Evolutionary conservation across 2,329 filamentous ascomycete species (phyloP).

Genomic region (Elsinoe ampelina): DNA sequence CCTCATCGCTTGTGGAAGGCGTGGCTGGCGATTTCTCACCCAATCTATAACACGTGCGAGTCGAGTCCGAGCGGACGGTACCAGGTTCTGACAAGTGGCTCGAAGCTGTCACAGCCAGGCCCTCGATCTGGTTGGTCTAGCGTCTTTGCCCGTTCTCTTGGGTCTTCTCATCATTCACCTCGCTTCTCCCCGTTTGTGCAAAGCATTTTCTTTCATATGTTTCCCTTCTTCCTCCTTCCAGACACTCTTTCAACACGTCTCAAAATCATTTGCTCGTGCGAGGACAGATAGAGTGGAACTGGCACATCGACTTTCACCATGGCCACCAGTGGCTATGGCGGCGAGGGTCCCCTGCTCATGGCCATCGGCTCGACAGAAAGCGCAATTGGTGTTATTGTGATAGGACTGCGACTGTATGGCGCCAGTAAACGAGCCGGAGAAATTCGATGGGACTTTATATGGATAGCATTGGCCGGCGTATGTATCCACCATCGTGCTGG

Average conservation of each 20-base stretch:
- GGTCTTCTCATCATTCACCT: background rate
- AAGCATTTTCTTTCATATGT: background rate
- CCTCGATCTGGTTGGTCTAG: background rate
- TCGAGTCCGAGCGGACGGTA: constrained; percentile 5
- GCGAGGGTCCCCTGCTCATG: constrained; percentile 10
- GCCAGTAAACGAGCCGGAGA: constrained; percentile 8
- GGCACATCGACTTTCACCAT: background rate
- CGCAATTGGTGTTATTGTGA: background rate
- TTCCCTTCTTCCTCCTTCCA: background rate
- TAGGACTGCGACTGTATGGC: constrained; percentile 8
- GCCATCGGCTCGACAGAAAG: constrained; percentile 4
- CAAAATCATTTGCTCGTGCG: background rate
- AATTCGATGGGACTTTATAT: constrained; percentile 12
- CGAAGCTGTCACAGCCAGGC: constrained; percentile 8
- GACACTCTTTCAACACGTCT: background rate
- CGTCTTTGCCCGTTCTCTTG: no score
- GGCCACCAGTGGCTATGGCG: constrained; percentile 9
- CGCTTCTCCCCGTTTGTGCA: background rate
- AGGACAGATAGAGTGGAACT: background rate
- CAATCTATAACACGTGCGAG: constrained; percentile 8
- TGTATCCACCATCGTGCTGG: background rate
- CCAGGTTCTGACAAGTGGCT: constrained; percentile 1
- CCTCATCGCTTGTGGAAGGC: background rate
- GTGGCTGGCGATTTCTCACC: background rate
- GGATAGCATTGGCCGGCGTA: constrained; percentile 8